These are phyloP conservation scores for Chrysanthemum seticuspe DNA, from an alignment of 129 eudicot genomes.

Conservation along the genomic window DNA sequence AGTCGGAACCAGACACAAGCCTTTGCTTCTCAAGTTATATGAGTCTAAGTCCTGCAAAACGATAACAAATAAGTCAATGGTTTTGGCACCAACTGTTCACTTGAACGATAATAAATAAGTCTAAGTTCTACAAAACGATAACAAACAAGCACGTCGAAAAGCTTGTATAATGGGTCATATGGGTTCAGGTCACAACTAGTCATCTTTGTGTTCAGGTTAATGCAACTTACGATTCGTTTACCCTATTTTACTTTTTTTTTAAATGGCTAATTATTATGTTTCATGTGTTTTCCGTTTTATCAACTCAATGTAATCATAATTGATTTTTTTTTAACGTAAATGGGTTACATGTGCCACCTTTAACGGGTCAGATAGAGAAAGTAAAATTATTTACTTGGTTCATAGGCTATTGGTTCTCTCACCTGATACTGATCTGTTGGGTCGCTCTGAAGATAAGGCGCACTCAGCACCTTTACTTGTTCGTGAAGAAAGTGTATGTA, in stretches of 20 bases:
- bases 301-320: background rate
- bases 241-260: too few species aligned
- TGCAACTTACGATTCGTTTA: too few species aligned
- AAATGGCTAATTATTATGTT: too few species aligned
- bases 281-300: background rate
- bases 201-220: too few species aligned
- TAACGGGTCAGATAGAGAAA: background rate
- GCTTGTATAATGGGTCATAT: too few species aligned
- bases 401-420: conserved; percentile 14
- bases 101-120: background rate
- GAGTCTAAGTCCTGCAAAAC: conserved; percentile 45
- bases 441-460: conserved; percentile 60
- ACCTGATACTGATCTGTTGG: conserved; percentile 46
- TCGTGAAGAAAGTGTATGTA: conserved; percentile 29
- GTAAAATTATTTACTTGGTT: too few species aligned
- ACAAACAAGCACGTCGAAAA: too few species aligned
- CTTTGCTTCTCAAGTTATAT: conserved; percentile 63
- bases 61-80: background rate
- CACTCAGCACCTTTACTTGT: too few species aligned
- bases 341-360: background rate
- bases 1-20: conserved; percentile 72
- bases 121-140: too few species aligned
- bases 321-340: background rate
- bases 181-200: too few species aligned
- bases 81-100: background rate